Conservation (phyloP, 1,284 basidiomycete genomes). For the Heterobasidion parviporum region DNA sequence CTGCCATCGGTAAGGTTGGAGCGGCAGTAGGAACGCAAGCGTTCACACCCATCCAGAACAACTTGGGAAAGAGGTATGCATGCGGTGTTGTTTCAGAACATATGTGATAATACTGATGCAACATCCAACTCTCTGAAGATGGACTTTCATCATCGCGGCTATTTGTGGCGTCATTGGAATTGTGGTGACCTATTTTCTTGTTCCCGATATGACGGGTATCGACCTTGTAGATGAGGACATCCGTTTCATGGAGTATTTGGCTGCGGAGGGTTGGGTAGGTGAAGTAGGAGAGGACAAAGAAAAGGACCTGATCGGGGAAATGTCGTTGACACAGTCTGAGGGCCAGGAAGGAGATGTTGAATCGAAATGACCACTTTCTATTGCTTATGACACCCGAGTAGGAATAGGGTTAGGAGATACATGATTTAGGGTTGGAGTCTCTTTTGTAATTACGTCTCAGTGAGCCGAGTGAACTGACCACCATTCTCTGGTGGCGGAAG, state of each 20-base stretch:
- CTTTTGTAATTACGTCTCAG: too few species aligned
- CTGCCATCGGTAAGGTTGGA: slow-evolving; percentile 69
- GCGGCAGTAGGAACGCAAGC: slow-evolving; percentile 73
- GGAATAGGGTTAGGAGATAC: too few species aligned
- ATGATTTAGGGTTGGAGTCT: too few species aligned
- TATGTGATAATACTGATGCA: background rate
- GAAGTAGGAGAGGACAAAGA: slow-evolving; percentile 51
- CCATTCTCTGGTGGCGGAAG: too few species aligned
- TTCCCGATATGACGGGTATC: slow-evolving; percentile 60
- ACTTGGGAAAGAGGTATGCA: slow-evolving; percentile 52
- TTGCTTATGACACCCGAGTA: background rate
- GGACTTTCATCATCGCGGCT: slow-evolving; percentile 69
- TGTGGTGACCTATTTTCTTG: slow-evolving; percentile 59
- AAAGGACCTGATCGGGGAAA: slow-evolving; percentile 21
- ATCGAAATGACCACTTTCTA: background rate
- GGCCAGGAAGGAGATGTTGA: background rate
- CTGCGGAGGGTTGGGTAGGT: slow-evolving; percentile 60
- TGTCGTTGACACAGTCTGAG: background rate
- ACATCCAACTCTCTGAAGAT: slow-evolving; percentile 26
- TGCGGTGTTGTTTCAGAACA: background rate
- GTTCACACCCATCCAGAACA: slow-evolving; percentile 67
- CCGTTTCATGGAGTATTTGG: slow-evolving; percentile 52
- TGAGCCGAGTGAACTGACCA: too few species aligned
- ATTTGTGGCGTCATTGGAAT: slow-evolving; percentile 58
- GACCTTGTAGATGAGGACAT: slow-evolving; percentile 65